Conservation (phyloP, 2,329 filamentous ascomycete species). For the Dactylella cylindrospora region DNA sequence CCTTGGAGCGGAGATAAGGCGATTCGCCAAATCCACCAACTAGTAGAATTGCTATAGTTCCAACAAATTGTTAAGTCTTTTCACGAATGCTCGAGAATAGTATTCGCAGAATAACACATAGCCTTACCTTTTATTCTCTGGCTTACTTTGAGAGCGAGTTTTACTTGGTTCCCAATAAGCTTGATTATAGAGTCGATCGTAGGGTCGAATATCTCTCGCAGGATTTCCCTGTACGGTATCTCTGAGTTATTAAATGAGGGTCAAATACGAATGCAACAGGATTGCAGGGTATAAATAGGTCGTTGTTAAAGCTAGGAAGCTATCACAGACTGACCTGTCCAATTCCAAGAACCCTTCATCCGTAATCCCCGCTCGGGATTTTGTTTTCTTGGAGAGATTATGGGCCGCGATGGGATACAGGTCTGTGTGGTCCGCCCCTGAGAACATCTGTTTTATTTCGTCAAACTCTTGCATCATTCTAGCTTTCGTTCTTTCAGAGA, state of each 20-base stretch:
- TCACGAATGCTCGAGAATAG: neutral
- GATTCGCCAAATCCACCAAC: constrained; percentile 15
- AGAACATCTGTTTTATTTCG: constrained; percentile 2
- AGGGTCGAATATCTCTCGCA: constrained; percentile 18
- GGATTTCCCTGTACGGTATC: neutral
- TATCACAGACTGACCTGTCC: neutral
- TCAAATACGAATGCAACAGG: too few relatives aligned
- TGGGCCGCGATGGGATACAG: neutral
- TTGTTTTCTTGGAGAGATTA: neutral
- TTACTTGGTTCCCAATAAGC: neutral
- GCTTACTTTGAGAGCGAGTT: neutral
- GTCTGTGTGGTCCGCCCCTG: neutral
- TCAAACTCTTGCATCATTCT: constrained; percentile 16
- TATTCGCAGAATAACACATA: neutral
- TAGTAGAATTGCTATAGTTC: constrained; percentile 14
- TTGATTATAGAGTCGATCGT: constrained; percentile 7
- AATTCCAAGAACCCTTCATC: neutral
- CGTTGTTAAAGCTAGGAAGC: too few relatives aligned
- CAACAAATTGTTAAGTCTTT: too few relatives aligned
- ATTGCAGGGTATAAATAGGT: too few relatives aligned
- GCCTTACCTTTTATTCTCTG: constrained; percentile 13
- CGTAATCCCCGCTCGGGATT: neutral
- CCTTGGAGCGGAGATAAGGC: constrained; percentile 9
- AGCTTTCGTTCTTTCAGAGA: constrained; percentile 1
- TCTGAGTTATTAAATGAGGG: too few relatives aligned